These are phyloP conservation scores for Groenewaldozyma sp. DNA, from an alignment of 1,139 yeast species.

Conservation along the genomic window DNA sequence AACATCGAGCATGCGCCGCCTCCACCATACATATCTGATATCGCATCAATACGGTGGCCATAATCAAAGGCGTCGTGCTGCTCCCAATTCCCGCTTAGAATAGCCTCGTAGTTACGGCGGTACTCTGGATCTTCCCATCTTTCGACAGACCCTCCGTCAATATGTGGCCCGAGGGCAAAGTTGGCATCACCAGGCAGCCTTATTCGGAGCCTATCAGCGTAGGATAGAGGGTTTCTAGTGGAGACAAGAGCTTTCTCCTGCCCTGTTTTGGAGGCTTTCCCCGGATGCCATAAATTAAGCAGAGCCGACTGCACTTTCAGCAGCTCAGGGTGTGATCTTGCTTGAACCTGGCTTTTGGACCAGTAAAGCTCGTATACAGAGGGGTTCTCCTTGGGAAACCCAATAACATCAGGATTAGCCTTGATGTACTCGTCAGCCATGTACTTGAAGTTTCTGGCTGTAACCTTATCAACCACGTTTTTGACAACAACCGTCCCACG, in stretches of 20 bases:
- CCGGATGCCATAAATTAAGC: constrained; percentile 32
- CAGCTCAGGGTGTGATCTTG: constrained; percentile 37
- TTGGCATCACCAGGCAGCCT: constrained; percentile 35
- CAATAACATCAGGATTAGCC: constrained; percentile 55
- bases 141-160: constrained; percentile 41
- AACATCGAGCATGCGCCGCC: constrained; percentile 33
- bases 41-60: constrained; percentile 33
- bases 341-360: constrained; percentile 37
- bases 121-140: constrained; percentile 40
- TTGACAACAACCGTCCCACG: constrained; percentile 30
- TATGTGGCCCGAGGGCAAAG: constrained; percentile 34
- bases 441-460: constrained; percentile 19
- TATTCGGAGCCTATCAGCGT: constrained; percentile 49
- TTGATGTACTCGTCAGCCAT: constrained; percentile 79
- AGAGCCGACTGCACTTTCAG: constrained; percentile 28
- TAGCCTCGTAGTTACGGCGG: constrained; percentile 33
- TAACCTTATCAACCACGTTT: constrained; percentile 25
- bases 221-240: constrained; percentile 33
- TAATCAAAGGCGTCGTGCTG: constrained; percentile 38
- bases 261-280: constrained; percentile 20
- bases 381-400: constrained; percentile 28
- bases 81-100: constrained; percentile 39
- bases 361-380: constrained; percentile 35
- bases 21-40: constrained; percentile 31
- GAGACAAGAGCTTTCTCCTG: constrained; percentile 16